Percentiles rank a stretch among this genome's conserved stretches.
These are phyloP conservation scores for Alloascoidea hylecoeti DNA, from an alignment of 805 yeast genomes.

Conservation along the genomic window DNA sequence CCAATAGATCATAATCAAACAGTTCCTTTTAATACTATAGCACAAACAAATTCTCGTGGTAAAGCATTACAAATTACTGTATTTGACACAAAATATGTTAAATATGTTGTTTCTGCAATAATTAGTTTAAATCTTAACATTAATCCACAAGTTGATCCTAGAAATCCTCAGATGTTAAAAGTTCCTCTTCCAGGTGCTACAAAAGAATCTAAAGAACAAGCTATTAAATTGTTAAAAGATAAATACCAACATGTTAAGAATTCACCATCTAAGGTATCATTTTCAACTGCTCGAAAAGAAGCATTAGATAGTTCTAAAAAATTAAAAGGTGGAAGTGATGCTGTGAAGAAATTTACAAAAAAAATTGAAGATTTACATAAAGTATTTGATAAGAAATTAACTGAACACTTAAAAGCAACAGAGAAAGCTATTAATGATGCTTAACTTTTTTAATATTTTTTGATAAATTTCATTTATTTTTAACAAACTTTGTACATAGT, in stretches of 20 bases:
- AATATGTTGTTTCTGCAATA: constrained; percentile 57
- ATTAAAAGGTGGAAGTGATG: constrained; percentile 36
- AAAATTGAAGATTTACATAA: constrained; percentile 63
- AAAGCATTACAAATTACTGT: constrained; percentile 65
- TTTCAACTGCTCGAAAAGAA: constrained; percentile 43
- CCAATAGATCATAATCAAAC: constrained; percentile 29
- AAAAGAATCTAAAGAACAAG: constrained; percentile 45
- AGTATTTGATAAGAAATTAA: constrained; percentile 41
- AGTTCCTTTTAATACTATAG: constrained; percentile 37
- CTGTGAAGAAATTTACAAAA: constrained; percentile 23
- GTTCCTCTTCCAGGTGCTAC: constrained; percentile 68
- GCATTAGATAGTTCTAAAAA: constrained; percentile 41
- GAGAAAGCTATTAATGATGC: constrained; percentile 19
- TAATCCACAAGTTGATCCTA: constrained; percentile 67
- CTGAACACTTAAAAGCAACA: constrained; percentile 44
- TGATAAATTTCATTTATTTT: constrained; percentile 8
- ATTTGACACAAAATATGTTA: constrained; percentile 67
- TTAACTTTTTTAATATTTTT: too few species aligned
- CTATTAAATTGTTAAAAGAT: constrained; percentile 48
- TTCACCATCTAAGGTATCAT: constrained; percentile 29
- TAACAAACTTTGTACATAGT: background rate
- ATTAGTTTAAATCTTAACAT: constrained; percentile 55
- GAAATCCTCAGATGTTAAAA: constrained; percentile 58
- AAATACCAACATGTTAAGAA: constrained; percentile 49
- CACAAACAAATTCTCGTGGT: constrained; percentile 60